Evolutionary conservation across 768 basidiomycete species (phyloP), one percentile per base, ranked within the genome.

Genomic region (Saitozyma podzolica): DNA sequence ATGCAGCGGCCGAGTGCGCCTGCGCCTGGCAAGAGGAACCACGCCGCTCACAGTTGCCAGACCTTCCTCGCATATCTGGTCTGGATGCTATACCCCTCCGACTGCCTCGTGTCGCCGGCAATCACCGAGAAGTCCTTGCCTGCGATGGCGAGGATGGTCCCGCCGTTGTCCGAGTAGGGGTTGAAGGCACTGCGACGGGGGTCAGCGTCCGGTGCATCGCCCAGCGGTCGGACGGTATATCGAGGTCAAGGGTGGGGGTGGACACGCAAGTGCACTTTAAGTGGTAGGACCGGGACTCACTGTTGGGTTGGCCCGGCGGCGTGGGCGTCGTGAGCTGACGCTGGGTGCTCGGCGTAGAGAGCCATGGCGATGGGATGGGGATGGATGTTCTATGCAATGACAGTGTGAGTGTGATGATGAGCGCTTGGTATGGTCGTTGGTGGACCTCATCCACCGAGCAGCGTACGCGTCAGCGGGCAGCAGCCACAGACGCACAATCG

Each of bases 51-150:
- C 91, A 99, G 81, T 82, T 86, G 84, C 82, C 93, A 96, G 62
- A 97, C 92, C 81, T 97, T 95, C 49, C 92, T 88, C 8, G 92
- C 92, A 80, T 96, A 97, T 79, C 95, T 85, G 63, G 95, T 96
- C 84, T 99, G 95, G 80, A 99, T 99, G 77, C 83, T 90, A 81
- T 91, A 98, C n/a, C 95, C 95, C 78, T 94, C 90, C 68, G 88
- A 92, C 82, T 98, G 96, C 60, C 95, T 83, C 50, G 95, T 99
- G 81, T 99, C 95, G 56, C 93, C 91, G 6, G 96, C 94, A 73
- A 97, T 90, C 77, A 98, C 92, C 63, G 86, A 85, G 80, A 98
- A 98, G 79, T 93, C 90, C 50, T 86, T 85, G 57, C 95, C 96
- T 6, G 94, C 92, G 77, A 98, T 91, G 49, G 81, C 80, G 50